Evolutionary conservation across 257 asterid species (phyloP).

Genomic region (Plantago elongata): DNA sequence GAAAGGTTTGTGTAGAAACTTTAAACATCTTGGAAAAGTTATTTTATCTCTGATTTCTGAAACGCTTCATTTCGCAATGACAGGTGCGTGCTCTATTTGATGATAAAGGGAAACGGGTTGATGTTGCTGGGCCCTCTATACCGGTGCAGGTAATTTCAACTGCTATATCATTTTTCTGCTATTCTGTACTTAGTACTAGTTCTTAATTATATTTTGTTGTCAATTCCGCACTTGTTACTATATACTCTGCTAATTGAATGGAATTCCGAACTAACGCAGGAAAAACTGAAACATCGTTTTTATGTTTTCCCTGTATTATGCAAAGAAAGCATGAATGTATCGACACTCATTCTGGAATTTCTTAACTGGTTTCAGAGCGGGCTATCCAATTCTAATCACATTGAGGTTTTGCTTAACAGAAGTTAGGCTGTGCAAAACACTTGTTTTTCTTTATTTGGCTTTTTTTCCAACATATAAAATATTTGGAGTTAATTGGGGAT

Average conservation of each 20-base stretch:
- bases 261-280: too few relatives aligned
- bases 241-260: too few relatives aligned
- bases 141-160: conserved; percentile 78
- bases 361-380: too few relatives aligned
- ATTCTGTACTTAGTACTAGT: not conserved
- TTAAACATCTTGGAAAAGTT: conserved; percentile 6
- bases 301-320: too few relatives aligned
- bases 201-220: not conserved
- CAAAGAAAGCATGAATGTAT: not conserved
- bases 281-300: too few relatives aligned
- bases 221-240: too few relatives aligned
- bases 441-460: too few relatives aligned
- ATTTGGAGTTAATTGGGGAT: too few relatives aligned
- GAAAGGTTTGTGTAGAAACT: conserved; percentile 69
- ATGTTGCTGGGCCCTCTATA: conserved; percentile 85
- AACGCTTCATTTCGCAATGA: conserved; percentile 22
- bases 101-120: conserved; percentile 71
- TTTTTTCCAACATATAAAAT: too few relatives aligned
- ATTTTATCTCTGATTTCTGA: conserved; percentile 19
- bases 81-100: conserved; percentile 97
- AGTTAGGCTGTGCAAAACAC: too few relatives aligned
- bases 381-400: too few relatives aligned
- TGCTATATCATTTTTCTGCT: conserved; percentile 7
- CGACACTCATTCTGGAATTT: not conserved
- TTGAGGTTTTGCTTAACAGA: too few relatives aligned